Base-by-base conservation (phyloP, 2,329 filamentous ascomycete species). In the Chrysosporium keratinophilum region DNA sequence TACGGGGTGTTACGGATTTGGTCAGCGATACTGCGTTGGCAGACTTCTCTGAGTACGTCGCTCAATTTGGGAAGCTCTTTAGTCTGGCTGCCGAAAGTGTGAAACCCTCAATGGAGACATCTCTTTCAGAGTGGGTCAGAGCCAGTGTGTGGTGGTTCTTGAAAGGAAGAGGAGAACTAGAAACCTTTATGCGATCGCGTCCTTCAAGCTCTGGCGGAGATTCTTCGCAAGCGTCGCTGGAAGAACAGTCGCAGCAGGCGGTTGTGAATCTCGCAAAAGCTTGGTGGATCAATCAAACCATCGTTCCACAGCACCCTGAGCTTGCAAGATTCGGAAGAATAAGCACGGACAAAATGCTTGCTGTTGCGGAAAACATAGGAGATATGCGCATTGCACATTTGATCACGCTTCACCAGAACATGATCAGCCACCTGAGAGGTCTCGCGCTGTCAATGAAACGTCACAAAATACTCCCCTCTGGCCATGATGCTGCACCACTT, bases 101-200 rank as follows among this genome's bases (percentile, higher is more conserved):
- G 31, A 82, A 80, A 58, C 82, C 87, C 0, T 66, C 89, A 3
- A 76, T 80, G 53, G 76, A 78, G 31, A 84, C 80, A 49, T 74
- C 81, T 0, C 76, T 84, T 0, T 75, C 78, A 45, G 81, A 88
- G 56, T 84, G 90, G 73, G 76, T 85, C 9, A 79, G 87, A 55
- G 84, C 83, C 20, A 83, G 82, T 2, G 74, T 87, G 0, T 96
- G 90, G 90, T 96, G 90, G 90, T 94, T 95, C 63, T 66, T 95
- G 44, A 85, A 81, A 60, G 90, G 89, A 17, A 83, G 89, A 57
- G 80, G 83, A 63, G 82, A 83, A 9, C 75, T 95, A 50, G 90
- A 95, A 66, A 69, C 72, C 11, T 76, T 84, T 39, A 82, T 94
- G 45, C 78, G 87, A 56, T 82, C 81, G 50, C 78, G 80, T 5